Conservation (phyloP, 2,329 filamentous ascomycete genomes). For the Lachnellula occidentalis region DNA sequence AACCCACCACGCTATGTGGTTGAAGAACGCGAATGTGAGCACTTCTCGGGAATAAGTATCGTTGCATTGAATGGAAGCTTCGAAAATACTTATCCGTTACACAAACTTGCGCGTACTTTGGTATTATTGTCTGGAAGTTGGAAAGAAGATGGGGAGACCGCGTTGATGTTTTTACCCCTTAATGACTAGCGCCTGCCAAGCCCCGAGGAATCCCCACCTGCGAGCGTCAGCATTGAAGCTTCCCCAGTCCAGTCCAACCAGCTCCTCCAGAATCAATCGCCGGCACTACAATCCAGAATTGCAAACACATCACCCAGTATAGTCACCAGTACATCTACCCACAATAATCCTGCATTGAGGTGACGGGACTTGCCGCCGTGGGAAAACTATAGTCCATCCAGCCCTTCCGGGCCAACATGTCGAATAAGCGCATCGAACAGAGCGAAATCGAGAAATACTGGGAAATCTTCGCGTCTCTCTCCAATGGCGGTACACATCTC, state of each 20-base stretch:
- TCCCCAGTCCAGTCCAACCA: neutral
- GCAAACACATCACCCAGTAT: too few species aligned
- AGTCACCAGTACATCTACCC: too few species aligned
- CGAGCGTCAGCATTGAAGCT: neutral
- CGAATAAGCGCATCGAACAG: slow-evolving; percentile 57
- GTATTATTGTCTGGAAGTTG: neutral
- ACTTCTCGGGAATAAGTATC: too few species aligned
- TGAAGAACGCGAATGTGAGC: too few species aligned
- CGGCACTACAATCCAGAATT: too few species aligned
- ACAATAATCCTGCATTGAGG: too few species aligned
- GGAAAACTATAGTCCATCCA: neutral
- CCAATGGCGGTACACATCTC: slow-evolving; percentile 58
- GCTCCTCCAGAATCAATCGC: neutral
- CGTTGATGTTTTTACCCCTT: too few species aligned
- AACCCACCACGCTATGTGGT: too few species aligned
- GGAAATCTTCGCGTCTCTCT: slow-evolving; percentile 70
- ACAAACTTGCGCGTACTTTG: too few species aligned
- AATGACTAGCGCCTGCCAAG: neutral
- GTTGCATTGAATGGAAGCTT: too few species aligned
- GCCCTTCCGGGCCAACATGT: slow-evolving; percentile 23
- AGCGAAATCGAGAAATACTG: slow-evolving; percentile 74
- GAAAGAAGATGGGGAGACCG: neutral
- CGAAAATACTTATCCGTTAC: too few species aligned
- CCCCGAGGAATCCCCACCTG: neutral
- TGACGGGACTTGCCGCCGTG: too few species aligned